Base-by-base conservation (phyloP, 345 rosid species). In the Syzygium aqueum region DNA sequence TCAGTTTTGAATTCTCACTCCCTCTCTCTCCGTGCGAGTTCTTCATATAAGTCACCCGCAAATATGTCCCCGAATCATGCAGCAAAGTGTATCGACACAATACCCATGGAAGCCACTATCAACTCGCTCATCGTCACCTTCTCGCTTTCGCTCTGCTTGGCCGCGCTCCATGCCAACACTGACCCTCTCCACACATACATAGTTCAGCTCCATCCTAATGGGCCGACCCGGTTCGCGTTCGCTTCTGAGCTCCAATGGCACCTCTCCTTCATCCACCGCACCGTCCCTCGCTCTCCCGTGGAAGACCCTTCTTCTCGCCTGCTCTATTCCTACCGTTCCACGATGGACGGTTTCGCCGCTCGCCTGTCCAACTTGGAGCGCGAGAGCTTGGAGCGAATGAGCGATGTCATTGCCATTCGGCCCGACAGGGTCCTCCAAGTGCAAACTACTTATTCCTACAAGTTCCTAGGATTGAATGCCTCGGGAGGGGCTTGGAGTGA, bases 321-420 rank as follows among this genome's bases (percentile, higher is more conserved):
- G 51, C 95, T 97, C 11, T 97, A 96, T 93, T 95, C 99, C 23
- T 97, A 97, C 87, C 89, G 73, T 57, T 96, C 98, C n/a, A 93
- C 98, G 43, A 90, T 97, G 89, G 97, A 94, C 87, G 99, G 99
- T 23, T 97, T 97, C 43, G 94, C 99, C 23, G 98, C 98, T 91
- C 96, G 88, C 83, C 91, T 97, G 19, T 94, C 95, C 10, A 91
- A 90, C 61, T n/a, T 90, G 1, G 99, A 97, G 90, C 85, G 93
- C 2, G 85, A 91, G 16, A 86, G 52, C 27, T 85, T 96, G 88
- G 90, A 87, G 86, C 93, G 85, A 57, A 87, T 91, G 87, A 96
- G 94, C 13, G 92, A 93, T 86, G 98, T 97, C 83, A 87, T 97
- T 85, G 93, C 97, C 43, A 88, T 96, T 21, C 92, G 98, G 84